Percentiles rank a stretch among this genome's conserved stretches.
Conservation (phyloP, 345 rosid species). For the Eucalyptus cloeziana region DNA sequence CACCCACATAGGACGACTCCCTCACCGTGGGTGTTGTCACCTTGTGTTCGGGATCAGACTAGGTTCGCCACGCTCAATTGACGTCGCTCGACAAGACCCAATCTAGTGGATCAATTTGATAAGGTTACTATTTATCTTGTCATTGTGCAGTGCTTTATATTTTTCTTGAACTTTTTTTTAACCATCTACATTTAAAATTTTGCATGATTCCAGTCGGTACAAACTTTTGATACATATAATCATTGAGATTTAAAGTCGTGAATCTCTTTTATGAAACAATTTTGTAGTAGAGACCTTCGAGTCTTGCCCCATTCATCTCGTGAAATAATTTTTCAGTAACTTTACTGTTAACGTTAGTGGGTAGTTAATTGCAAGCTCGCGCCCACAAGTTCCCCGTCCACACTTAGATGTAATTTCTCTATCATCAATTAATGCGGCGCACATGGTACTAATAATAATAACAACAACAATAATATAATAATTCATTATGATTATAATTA, state of each 20-base stretch:
- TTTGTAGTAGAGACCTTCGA: not conserved
- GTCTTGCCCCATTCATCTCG: not conserved
- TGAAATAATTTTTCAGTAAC: not conserved
- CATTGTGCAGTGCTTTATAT: not conserved
- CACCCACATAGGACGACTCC: not conserved
- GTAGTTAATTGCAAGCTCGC: not conserved
- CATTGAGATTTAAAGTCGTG: not conserved
- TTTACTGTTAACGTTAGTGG: not conserved
- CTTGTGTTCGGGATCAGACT: not conserved
- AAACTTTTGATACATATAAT: not conserved
- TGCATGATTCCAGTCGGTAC: not conserved
- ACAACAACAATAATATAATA: too few relatives aligned
- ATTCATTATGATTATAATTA: too few relatives aligned
- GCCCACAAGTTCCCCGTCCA: not conserved
- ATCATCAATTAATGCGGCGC: not conserved
- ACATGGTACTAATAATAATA: not conserved
- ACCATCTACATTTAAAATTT: not conserved
- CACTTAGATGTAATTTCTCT: not conserved
- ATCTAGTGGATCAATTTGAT: not conserved
- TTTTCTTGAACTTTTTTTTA: not conserved
- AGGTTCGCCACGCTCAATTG: not conserved
- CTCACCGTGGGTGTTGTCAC: not conserved
- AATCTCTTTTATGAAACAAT: not conserved
- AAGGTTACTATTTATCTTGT: too few relatives aligned
- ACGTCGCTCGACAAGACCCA: not conserved